Base-by-base conservation (phyloP, 2,329 filamentous ascomycete genomes). In the Nigrospora sphaerica region DNA sequence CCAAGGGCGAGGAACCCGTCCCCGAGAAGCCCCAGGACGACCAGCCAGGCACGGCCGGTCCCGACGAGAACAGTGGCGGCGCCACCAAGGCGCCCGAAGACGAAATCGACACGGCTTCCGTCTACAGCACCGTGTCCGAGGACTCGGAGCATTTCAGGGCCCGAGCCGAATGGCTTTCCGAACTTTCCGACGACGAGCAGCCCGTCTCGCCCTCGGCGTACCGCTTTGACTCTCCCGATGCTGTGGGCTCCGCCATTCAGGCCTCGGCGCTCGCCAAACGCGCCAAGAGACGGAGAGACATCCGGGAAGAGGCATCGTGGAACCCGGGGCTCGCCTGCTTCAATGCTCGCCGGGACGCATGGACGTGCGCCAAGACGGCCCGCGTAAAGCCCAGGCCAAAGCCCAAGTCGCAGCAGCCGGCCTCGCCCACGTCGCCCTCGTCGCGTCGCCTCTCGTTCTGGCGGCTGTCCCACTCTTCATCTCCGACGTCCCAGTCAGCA, bases 311-410 rank as follows among this genome's bases (percentile, higher is more conserved):
- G 68, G 77, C 82, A 68, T 63, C 71, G 31, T 95, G 86, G 83
- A 97, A 96, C 57, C 73, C 84, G 34, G 92, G 92, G 0, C 63
- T 96, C 47, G 78, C 82, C n/a, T 86, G 85, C 62, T 97, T 88
- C 66, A 78, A 83, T 49, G 79, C 83, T 31, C 75, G 88, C 48
- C 78, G 91, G 42, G 82, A 95, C 66, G 83, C 81, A 7, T 97
- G 92, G 92, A 92, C 90, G 1, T 85, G 86, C 32, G 91, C 89
- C 32, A 78, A 77, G 52, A 75, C 71, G 12, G 77, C 76, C 33
- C 75, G 75, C 40, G 63, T 81, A 40, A 74, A 74, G 47, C 68
- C 70, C 36, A 78, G 75, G 53, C 65, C 56, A 28, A 28, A 28
- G 23, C 23, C 23, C 23, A 28, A 28, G 7, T 28, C 23, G 23